Evolutionary conservation across 2,329 filamentous ascomycete genomes (phyloP), one percentile per base, ranked within the genome.

Genomic region (Colletotrichum paranaense): DNA sequence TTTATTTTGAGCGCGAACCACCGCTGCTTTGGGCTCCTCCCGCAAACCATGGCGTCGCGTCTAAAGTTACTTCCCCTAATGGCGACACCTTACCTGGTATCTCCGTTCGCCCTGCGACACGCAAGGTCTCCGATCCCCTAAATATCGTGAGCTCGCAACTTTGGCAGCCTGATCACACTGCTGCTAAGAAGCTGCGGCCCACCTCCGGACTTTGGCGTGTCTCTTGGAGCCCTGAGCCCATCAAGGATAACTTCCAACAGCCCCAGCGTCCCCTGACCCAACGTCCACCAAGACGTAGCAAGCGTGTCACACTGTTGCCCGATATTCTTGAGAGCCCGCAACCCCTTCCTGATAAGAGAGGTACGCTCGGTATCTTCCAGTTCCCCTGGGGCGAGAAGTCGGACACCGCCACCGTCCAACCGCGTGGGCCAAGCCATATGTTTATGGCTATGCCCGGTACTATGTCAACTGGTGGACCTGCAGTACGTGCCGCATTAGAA

Each of bases 301-400:
- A 84, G 80, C 87, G 90, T 55, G 81, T 91, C n/a, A 91, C 89
- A 8, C 78, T 87, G 58, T 85, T 92, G 5, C 89, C 91, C 16
- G 91, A 92, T 78, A 92, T 92, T 73, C 78, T 91, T 42, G 91
- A 92, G 78, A 91, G 86, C 75, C 91, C 91, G 4, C 82, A 88
- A 77, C 90, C 90, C 46, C 82, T 92, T 5, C 86, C 87, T 5
- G 84, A 91, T 78, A 89, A 88, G 80, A 85, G 87, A 55, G 89
- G 86, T 14, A 91, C 89, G 12, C 84, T 92, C 22, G 91, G 90
- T 5, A 89, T 92, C 76, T 92, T 91, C 82, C 89, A 91, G 76
- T 92, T 92, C 75, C 89, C 91, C 2, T 92, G 90, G 89, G 91
- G 91, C 16, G 90, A 92, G 81, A 88, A 82, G 76, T 92, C 90